Percentiles rank a stretch among this genome's conserved stretches.
Evolutionary conservation across 345 rosid genomes (phyloP).

Genomic region (Eucalyptus curtisii): DNA sequence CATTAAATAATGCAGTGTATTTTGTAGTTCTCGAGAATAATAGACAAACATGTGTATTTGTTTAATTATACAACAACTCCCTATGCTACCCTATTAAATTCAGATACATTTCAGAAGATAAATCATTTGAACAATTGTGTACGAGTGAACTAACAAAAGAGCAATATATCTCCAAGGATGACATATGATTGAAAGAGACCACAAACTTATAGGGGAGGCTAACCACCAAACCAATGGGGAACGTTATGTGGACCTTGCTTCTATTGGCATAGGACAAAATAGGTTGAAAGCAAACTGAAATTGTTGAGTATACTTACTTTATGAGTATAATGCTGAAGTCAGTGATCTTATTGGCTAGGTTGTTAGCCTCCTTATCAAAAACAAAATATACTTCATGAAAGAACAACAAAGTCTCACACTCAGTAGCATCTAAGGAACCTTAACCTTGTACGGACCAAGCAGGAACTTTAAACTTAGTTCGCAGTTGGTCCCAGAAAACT

Average conservation of each 20-base stretch:
- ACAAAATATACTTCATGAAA: neutral
- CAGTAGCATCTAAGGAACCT: neutral
- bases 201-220: neutral
- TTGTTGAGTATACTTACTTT: neutral
- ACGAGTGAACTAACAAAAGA: neutral
- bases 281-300: neutral
- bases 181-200: neutral
- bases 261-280: neutral
- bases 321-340: neutral
- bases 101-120: neutral
- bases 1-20: neutral
- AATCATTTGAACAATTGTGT: neutral
- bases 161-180: neutral
- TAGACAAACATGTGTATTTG: neutral
- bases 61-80: neutral
- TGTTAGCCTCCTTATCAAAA: neutral
- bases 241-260: neutral
- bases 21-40: neutral
- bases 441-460: neutral
- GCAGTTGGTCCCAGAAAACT: neutral
- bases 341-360: neutral
- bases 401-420: neutral
- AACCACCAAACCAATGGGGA: neutral
- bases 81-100: neutral
- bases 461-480: neutral